Conservation (phyloP, 768 basidiomycete species). For the Panaeolus cyanescens region DNA sequence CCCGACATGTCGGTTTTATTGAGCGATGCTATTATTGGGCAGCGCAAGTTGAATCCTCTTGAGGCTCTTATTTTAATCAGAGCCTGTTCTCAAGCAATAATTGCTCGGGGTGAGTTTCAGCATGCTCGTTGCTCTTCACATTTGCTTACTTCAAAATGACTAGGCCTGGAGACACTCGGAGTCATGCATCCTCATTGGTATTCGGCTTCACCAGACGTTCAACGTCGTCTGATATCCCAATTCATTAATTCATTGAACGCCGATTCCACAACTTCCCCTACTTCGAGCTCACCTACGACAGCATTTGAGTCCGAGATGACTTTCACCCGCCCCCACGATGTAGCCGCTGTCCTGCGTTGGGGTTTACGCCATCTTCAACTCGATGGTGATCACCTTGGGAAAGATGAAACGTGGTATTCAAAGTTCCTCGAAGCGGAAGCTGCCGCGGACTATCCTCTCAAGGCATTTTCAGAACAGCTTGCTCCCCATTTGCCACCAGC, state of each 20-base stretch:
- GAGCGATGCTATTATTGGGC: conserved; percentile 56
- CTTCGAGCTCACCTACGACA: conserved; percentile 41
- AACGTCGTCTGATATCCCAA: conserved; percentile 67
- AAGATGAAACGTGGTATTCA: conserved; percentile 67
- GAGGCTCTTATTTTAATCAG: conserved; percentile 68
- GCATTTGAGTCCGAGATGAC: conserved; percentile 67
- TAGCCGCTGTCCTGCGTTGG: conserved; percentile 83
- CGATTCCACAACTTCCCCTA: conserved; percentile 46
- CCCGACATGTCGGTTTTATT: conserved; percentile 47
- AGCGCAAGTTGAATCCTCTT: conserved; percentile 57
- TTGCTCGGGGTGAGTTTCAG: conserved; percentile 56
- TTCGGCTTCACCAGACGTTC: conserved; percentile 69
- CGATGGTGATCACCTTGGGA: conserved; percentile 61
- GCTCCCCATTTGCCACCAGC: conserved; percentile 58
- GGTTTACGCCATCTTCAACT: conserved; percentile 73
- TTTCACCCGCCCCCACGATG: conserved; percentile 70
- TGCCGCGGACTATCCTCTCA: conserved; percentile 56
- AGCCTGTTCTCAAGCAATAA: conserved; percentile 68
- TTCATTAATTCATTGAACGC: conserved; percentile 69
- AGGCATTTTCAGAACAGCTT: conserved; percentile 63
- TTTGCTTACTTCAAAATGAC: conserved; percentile 10
- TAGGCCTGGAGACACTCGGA: conserved; percentile 81
- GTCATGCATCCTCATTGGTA: conserved; percentile 88
- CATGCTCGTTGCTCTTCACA: conserved; percentile 8
- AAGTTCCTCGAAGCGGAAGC: conserved; percentile 64